These are phyloP conservation scores for Candolleomyces eurysporus DNA, from an alignment of 768 basidiomycete species.

Conservation along the genomic window DNA sequence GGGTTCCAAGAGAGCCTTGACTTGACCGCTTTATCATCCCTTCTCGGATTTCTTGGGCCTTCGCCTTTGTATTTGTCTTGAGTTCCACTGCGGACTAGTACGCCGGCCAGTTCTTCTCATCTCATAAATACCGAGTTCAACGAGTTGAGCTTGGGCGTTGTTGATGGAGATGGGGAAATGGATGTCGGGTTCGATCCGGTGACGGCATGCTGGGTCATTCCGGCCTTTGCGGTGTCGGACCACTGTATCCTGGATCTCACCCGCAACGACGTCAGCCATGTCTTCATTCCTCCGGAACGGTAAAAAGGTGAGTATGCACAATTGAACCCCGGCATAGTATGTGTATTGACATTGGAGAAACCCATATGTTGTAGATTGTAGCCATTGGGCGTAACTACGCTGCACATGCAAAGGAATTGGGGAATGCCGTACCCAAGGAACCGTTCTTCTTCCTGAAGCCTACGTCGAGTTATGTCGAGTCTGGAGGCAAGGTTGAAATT, in stretches of 20 bases:
- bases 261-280: slow-evolving; percentile 14
- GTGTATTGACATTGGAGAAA: background rate
- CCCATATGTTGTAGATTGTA: slow-evolving; percentile 58
- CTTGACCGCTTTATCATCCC: too few relatives aligned
- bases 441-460: slow-evolving; percentile 99
- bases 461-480: slow-evolving; percentile 80
- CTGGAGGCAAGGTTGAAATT: slow-evolving; percentile 81
- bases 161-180: too few relatives aligned
- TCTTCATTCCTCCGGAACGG: slow-evolving; percentile 36
- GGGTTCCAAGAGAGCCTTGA: too few relatives aligned
- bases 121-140: too few relatives aligned
- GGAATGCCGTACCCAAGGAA: slow-evolving; percentile 85
- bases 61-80: too few relatives aligned
- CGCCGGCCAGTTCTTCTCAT: too few relatives aligned
- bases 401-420: slow-evolving; percentile 89
- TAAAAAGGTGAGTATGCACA: slow-evolving; percentile 29
- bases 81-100: too few relatives aligned
- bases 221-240: background rate
- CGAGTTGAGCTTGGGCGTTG: too few relatives aligned
- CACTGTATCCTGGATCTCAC: background rate
- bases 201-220: background rate
- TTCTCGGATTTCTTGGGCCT: too few relatives aligned
- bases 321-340: background rate
- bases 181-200: too few relatives aligned
- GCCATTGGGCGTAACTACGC: slow-evolving; percentile 95